A percentile compares a stretch with the other conserved stretches of the same genome.
These are phyloP conservation scores for Ustilago nuda DNA, from an alignment of 1,284 basidiomycete genomes.

Conservation along the genomic window DNA sequence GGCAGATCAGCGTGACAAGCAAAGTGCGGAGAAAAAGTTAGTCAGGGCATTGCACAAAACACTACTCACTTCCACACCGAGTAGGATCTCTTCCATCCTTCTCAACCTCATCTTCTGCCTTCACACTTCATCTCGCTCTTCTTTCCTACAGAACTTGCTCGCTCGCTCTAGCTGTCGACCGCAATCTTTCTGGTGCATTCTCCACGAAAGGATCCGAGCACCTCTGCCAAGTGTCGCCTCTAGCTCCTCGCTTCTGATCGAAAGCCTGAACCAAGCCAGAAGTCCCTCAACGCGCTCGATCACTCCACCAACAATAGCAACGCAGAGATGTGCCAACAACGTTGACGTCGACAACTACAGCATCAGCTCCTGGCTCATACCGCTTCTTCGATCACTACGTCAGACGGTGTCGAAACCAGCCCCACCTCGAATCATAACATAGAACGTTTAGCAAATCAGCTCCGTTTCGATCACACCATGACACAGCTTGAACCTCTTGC, in stretches of 20 bases:
- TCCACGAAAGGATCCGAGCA: background rate
- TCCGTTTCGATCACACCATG: conserved; percentile 9
- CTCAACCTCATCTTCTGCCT: background rate
- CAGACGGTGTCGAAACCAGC: background rate
- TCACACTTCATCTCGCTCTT: conserved; percentile 1
- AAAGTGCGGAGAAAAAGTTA: conserved; percentile 11
- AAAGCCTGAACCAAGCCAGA: background rate
- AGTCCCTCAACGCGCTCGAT: background rate
- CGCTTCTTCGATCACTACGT: background rate
- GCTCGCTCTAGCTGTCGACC: background rate
- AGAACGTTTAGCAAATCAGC: background rate
- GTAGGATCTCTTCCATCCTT: background rate
- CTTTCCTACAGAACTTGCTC: background rate
- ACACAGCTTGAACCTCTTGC: conserved; percentile 31
- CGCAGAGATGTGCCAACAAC: conserved; percentile 13
- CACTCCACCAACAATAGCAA: background rate
- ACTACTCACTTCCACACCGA: background rate
- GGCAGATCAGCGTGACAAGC: conserved; percentile 1
- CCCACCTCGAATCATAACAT: background rate
- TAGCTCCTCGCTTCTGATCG: background rate
- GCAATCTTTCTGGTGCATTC: background rate
- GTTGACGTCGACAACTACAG: conserved; percentile 13
- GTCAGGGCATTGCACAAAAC: background rate
- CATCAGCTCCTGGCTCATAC: background rate
- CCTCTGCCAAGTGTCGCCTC: background rate